Evolutionary conservation across 768 basidiomycete species (phyloP).

Genomic region (Crassisporium funariophilum): DNA sequence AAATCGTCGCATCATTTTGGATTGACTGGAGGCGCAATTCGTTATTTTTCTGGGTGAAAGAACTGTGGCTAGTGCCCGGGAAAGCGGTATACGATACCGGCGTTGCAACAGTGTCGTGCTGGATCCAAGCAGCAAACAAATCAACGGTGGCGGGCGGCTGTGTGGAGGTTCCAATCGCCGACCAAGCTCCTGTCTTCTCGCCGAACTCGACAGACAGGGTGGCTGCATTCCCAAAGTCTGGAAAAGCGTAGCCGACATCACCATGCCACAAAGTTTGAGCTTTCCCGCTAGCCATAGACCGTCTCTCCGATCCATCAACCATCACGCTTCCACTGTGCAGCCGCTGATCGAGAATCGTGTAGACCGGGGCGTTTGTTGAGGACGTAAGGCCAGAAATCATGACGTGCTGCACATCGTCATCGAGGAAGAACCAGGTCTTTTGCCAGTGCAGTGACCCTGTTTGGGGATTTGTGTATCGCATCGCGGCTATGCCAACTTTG

Average conservation of each 20-base stretch:
- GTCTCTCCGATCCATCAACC: constrained; percentile 36
- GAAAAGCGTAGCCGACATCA: constrained; percentile 61
- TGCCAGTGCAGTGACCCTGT: constrained; percentile 59
- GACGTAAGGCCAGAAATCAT: constrained; percentile 57
- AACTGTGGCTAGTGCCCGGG: constrained; percentile 46
- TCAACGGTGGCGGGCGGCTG: constrained; percentile 59
- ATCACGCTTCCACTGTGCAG: constrained; percentile 44
- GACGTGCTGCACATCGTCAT: constrained; percentile 62
- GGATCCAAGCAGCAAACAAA: constrained; percentile 66
- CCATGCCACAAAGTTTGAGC: constrained; percentile 62
- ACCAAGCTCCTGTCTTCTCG: constrained; percentile 60
- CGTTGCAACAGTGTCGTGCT: constrained; percentile 36
- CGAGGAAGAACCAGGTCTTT: constrained; percentile 76
- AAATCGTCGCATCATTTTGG: constrained; percentile 48
- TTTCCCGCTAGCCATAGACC: constrained; percentile 10
- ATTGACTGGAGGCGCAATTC: constrained; percentile 36
- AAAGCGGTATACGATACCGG: constrained; percentile 56
- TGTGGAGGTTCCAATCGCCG: constrained; percentile 60
- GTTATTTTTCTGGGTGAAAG: constrained; percentile 42
- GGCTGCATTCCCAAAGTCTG: constrained; percentile 32
- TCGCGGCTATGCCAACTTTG: constrained; percentile 54
- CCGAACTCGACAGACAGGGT: constrained; percentile 44
- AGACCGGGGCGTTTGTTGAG: constrained; percentile 46
- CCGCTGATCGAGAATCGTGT: constrained; percentile 70
- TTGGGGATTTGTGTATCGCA: constrained; percentile 68